Percentiles rank a stretch among this genome's conserved stretches.
phyloP scores from a whole-genome alignment of 441 rosid species.

The Adansonia grandidieri region DNA sequence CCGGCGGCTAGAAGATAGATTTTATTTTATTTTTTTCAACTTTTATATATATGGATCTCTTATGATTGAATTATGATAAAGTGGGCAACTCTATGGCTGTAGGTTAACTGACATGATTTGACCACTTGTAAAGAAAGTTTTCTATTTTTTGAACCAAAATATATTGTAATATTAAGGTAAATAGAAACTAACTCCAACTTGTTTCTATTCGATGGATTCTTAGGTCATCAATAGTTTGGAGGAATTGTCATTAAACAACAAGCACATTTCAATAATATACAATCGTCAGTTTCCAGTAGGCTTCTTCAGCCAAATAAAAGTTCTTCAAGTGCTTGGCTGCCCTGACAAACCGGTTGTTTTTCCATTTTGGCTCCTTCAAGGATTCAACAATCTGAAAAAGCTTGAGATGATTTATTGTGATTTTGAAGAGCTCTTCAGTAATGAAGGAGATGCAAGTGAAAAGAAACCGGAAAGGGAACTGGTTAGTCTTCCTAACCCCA shows the following conservation, averaged over 20 bases:
- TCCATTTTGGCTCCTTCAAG: not conserved
- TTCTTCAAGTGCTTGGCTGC: conserved; percentile 9
- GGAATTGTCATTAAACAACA: conserved; percentile 16
- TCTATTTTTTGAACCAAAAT: conserved; percentile 2
- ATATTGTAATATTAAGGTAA: not conserved
- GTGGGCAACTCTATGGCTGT: not conserved
- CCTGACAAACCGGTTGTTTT: conserved; percentile 17
- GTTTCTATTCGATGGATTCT: not conserved
- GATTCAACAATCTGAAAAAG: conserved; percentile 9
- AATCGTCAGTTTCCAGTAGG: not conserved
- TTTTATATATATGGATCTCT: not conserved
- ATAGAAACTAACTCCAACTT: conserved; percentile 1
- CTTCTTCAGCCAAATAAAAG: conserved; percentile 15
- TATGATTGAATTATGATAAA: not conserved
- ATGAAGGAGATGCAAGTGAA: conserved; percentile 5
- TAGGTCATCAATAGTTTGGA: conserved; percentile 33
- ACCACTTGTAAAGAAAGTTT: not conserved
- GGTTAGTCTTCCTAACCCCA: not conserved
- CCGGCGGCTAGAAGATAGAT: not conserved
- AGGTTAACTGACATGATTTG: not conserved
- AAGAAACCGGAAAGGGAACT: not conserved
- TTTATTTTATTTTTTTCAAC: not conserved
- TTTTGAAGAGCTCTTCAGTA: conserved; percentile 7
- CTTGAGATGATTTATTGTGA: conserved; percentile 17
- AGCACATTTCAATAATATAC: conserved; percentile 20